Base-by-base conservation (phyloP, 2,329 filamentous ascomycete genomes). In the Aspergillus uvarum region DNA sequence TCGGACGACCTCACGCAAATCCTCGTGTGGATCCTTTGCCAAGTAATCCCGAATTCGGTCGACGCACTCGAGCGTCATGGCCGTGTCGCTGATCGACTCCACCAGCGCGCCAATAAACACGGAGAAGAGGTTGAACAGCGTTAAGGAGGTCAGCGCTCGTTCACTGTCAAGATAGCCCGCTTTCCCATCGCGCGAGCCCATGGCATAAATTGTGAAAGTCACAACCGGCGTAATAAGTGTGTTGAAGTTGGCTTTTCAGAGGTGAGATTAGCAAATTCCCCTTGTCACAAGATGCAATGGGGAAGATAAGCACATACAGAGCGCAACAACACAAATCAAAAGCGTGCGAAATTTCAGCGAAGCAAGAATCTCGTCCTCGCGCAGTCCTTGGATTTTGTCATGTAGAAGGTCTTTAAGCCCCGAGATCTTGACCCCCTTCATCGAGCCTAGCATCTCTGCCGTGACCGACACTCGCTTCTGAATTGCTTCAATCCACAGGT, bases 351-450 rank as follows among this genome's bases (percentile, higher is more conserved):
- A 71, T 2, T 64, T 58, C 1, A 32, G 32, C n/a, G 50, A 51
- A 6, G 50, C 50, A 32, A 49, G 53, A 0, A 80, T 61, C 60
- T 80, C 78, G 3, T 72, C 63, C 1, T 72, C 58, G 6, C 78
- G 72, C 26, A 78, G 59, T 1, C 59, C 60, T 56, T 79, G 75
- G 3, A 80, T 67, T 2, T 71, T 62, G 3, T 65, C 58, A 21
- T 67, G 65, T 1, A 78, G 59, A 3, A 70, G 62, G 12, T 53
- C 65, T 5, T 73, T 60, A 7, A 80, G 67, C 2, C 77, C 77
- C 1, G 73, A 72, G 49, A 80, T 75, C 55, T 75, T 77, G 35
- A 80, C 63, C 6, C 21, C 47, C 62, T 78, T 80, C 70, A 80
- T 78, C 54, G 68, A 69, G 1, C 68, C 65, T 22, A 79, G 70